phyloP scores from a whole-genome alignment of 345 rosid species.

The Diplotaxis tenuifolia region DNA sequence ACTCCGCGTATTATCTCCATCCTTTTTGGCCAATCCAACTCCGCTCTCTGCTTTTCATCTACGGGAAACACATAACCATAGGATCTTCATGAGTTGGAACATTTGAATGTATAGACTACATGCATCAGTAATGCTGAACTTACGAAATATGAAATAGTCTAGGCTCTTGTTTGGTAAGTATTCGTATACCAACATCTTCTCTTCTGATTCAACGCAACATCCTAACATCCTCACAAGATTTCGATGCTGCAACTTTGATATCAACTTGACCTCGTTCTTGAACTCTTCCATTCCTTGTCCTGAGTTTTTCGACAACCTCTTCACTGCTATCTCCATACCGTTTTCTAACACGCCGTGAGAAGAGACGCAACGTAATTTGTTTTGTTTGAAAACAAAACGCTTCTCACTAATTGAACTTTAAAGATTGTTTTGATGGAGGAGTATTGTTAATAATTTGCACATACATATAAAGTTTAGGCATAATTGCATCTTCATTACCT shows the following conservation, averaged over 20 bases:
- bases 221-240: conserved; percentile 55
- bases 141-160: conserved; percentile 47
- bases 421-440: no score
- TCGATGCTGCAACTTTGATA: conserved; percentile 51
- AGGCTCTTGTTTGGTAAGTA: conserved; percentile 47
- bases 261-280: conserved; percentile 49
- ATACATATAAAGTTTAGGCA: no score
- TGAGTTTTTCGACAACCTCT: conserved; percentile 47
- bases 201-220: conserved; percentile 47
- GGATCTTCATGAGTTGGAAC: no score
- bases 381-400: background rate
- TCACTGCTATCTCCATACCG: conserved; percentile 56
- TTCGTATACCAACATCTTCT: conserved; percentile 54
- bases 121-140: background rate
- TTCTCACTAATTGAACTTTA: no score
- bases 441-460: no score
- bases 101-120: background rate
- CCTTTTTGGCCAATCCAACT: conserved; percentile 31
- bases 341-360: conserved; percentile 44
- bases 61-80: background rate
- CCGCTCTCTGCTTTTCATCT: conserved; percentile 40
- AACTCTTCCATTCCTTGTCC: conserved; percentile 56
- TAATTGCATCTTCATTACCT: conserved; percentile 44
- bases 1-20: conserved; percentile 36
- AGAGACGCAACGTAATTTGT: background rate